Evolutionary conservation across 495 filamentous ascomycete genomes (phyloP).

Genomic region (Rostrohypoxylon terebratum): DNA sequence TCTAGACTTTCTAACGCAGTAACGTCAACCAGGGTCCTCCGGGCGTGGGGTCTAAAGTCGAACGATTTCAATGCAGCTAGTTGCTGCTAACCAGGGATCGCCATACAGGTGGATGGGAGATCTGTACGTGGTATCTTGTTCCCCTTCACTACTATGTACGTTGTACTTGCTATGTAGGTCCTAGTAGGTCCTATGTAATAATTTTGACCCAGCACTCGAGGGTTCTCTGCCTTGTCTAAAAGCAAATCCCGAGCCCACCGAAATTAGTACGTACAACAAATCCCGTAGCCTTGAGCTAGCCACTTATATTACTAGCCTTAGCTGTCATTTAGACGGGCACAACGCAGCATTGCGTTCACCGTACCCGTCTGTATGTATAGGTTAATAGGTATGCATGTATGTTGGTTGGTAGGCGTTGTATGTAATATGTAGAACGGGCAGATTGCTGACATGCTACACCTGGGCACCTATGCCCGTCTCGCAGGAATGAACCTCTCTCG

Average conservation of each 20-base stretch:
- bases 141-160: slow-evolving; percentile 4
- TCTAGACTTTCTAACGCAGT: slow-evolving; percentile 39
- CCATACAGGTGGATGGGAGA: slow-evolving; percentile 34
- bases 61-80: slow-evolving; percentile 36
- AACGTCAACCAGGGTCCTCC: slow-evolving; percentile 30
- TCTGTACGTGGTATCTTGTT: slow-evolving; percentile 32
- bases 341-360: slow-evolving; percentile 39
- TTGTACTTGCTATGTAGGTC: too few relatives aligned
- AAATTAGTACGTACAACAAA: slow-evolving; percentile 34
- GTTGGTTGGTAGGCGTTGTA: background rate
- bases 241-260: slow-evolving; percentile 38
- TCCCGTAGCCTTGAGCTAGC: slow-evolving; percentile 27
- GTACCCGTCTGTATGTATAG: slow-evolving; percentile 16
- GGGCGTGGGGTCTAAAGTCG: slow-evolving; percentile 42
- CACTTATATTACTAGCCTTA: slow-evolving; percentile 42
- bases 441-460: slow-evolving; percentile 32
- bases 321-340: slow-evolving; percentile 36
- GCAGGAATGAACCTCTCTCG: slow-evolving; percentile 9
- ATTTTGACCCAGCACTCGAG: slow-evolving; percentile 11
- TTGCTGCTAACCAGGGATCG: slow-evolving; percentile 22
- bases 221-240: background rate
- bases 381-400: background rate
- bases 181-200: background rate
- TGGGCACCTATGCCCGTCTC: slow-evolving; percentile 28
- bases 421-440: slow-evolving; percentile 21